Conservation (phyloP, 441 rosid genomes). For the Erysimum cheiri region DNA sequence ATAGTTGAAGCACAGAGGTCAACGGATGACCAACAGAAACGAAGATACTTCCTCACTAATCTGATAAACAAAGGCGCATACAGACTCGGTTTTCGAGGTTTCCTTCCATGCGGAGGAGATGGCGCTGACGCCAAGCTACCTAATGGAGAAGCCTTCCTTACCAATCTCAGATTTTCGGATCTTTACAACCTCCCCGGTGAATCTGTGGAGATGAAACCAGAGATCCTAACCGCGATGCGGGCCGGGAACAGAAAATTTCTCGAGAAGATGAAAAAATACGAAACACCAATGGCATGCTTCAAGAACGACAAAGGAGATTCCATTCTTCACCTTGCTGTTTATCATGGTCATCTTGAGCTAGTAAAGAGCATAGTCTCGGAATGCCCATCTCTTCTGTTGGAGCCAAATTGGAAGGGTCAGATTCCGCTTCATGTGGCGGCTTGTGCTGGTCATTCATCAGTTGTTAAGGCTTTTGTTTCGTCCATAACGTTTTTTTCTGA, state of each 20-base stretch:
- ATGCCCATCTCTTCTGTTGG: constrained; percentile 9
- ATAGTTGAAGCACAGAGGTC: not conserved
- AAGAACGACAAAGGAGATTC: not conserved
- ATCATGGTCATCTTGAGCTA: not conserved
- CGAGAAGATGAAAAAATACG: not conserved
- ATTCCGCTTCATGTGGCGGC: constrained; percentile 8
- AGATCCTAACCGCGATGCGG: not conserved
- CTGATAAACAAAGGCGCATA: no score
- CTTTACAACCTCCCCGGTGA: not conserved
- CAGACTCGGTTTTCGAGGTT: not conserved
- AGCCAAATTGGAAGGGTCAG: not conserved
- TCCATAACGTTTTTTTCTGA: not conserved
- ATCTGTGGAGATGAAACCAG: not conserved
- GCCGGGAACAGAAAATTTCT: not conserved
- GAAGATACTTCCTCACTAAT: not conserved
- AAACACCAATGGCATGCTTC: not conserved
- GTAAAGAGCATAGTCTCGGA: not conserved
- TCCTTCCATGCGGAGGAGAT: not conserved
- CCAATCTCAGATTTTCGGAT: not conserved
- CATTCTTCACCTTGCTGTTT: constrained; percentile 17
- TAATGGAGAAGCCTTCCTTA: no score
- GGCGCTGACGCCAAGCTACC: not conserved
- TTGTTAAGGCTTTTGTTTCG: constrained; percentile 10
- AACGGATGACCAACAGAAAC: not conserved
- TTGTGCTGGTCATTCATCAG: not conserved